Percentiles rank a stretch among this genome's conserved stretches.
Evolutionary conservation across 306 rosid genomes (phyloP).

Genomic region (Adenanthera pavonina): DNA sequence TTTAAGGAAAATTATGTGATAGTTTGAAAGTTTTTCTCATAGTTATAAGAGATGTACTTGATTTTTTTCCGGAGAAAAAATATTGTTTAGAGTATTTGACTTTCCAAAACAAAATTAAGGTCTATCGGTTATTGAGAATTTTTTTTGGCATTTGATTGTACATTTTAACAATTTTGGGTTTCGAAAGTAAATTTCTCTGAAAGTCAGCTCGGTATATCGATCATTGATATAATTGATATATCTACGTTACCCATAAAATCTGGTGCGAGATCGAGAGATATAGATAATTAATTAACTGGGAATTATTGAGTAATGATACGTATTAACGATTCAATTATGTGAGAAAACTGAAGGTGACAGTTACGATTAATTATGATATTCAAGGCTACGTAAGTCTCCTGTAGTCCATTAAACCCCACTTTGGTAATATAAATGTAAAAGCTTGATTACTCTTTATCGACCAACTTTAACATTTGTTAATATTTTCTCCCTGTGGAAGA

Average conservation of each 20-base stretch:
- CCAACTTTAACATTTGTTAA: conserved; percentile 26
- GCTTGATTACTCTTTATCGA: conserved; percentile 5
- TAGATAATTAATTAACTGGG: conserved; percentile 25
- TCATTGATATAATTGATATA: conserved; percentile 31
- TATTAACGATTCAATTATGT: conserved; percentile 23
- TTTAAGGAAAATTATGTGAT: no score
- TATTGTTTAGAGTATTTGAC: no score
- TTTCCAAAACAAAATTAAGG: neutral
- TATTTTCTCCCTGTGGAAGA: conserved; percentile 11
- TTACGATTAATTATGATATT: conserved; percentile 17
- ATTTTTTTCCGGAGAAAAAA: no score
- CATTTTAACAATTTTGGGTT: neutral
- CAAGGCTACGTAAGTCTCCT: conserved; percentile 34
- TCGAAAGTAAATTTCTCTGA: neutral
- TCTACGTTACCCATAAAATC: neutral
- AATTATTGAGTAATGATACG: conserved; percentile 62
- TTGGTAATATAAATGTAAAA: neutral
- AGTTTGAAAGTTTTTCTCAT: no score
- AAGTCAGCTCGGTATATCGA: conserved; percentile 15
- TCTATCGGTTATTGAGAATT: neutral
- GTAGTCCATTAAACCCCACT: conserved; percentile 2
- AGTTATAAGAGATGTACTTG: no score
- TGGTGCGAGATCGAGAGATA: conserved; percentile 8
- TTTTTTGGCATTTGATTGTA: neutral
- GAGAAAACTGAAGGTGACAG: conserved; percentile 17